phyloP scores from a whole-genome alignment of 176 grass and related monocot species.

The Cymbopogon citratus region DNA sequence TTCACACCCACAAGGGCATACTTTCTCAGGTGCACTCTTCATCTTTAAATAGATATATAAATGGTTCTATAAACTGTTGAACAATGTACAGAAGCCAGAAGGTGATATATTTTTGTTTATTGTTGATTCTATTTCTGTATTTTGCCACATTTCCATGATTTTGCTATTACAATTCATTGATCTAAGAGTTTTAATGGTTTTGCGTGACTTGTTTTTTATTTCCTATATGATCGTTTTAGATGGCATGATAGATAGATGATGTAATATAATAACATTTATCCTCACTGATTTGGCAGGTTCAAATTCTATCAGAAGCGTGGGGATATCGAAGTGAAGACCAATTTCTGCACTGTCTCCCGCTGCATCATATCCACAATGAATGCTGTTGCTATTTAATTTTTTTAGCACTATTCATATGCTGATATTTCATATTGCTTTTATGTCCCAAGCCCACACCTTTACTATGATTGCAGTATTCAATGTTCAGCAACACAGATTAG shows the following conservation, averaged over 20 bases:
- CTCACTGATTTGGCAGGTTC: slow-evolving; percentile 57
- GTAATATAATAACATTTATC: slow-evolving; percentile 24
- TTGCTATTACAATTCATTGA: background rate
- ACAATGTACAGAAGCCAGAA: background rate
- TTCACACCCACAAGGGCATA: slow-evolving; percentile 80
- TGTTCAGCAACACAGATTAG: background rate
- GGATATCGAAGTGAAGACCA: slow-evolving; percentile 70
- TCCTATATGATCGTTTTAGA: slow-evolving; percentile 15
- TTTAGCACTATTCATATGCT: background rate
- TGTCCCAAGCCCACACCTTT: background rate
- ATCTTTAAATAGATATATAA: slow-evolving; percentile 6
- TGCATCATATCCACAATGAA: slow-evolving; percentile 84
- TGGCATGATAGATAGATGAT: slow-evolving; percentile 9
- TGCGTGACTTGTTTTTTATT: background rate
- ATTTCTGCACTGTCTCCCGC: slow-evolving; percentile 85
- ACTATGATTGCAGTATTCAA: background rate
- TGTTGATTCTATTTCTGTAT: slow-evolving; percentile 4
- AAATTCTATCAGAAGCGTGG: slow-evolving; percentile 90
- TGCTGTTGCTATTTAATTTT: slow-evolving; percentile 11
- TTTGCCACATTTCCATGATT: background rate
- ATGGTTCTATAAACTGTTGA: background rate
- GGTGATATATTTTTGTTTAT: slow-evolving; percentile 1
- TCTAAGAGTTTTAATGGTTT: slow-evolving; percentile 5
- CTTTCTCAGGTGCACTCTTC: slow-evolving; percentile 60
- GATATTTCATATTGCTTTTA: background rate